Conservation (phyloP, 2,329 filamentous ascomycete genomes). For the Zasmidium citrigriseum region DNA sequence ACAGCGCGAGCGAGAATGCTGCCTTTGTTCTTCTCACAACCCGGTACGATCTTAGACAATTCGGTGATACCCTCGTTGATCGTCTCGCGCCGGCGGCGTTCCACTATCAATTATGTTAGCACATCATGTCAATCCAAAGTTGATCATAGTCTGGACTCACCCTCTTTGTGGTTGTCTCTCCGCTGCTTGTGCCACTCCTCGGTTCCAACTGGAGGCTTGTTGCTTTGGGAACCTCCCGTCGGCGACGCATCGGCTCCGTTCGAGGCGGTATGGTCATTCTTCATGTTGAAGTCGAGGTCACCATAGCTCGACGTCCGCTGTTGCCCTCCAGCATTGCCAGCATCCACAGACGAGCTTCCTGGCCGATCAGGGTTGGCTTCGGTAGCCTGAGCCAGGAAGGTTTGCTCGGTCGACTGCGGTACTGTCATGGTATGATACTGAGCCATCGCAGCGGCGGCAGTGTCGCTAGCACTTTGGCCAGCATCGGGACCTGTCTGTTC, state of each 20-base stretch:
- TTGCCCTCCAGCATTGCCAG: conserved; percentile 15
- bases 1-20: conserved; percentile 93
- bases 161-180: conserved; percentile 98
- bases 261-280: conserved; percentile 6
- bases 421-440: conserved; percentile 58
- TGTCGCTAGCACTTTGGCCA: conserved; percentile 51
- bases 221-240: conserved; percentile 38
- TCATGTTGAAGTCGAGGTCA: conserved; percentile 22
- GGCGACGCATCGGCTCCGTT: conserved; percentile 21
- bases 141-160: conserved; percentile 50
- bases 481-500: conserved; percentile 20
- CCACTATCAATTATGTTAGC: conserved; percentile 62
- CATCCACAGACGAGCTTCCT: conserved; percentile 22
- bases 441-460: conserved; percentile 59
- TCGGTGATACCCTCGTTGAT: conserved; percentile 99
- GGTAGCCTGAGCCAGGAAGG: conserved; percentile 39
- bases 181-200: conserved; percentile 98
- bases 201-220: conserved; percentile 87
- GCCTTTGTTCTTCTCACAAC: conserved; percentile 98
- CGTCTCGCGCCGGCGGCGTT: conserved; percentile 92
- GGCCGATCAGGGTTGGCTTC: conserved; percentile 22
- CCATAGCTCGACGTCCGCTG: conserved; percentile 24
- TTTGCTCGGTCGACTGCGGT: conserved; percentile 56
- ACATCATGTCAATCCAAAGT: not conserved
- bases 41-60: conserved; percentile 93